phyloP scores from a whole-genome alignment of 805 yeast genomes.

The Ogataea sp. region DNA sequence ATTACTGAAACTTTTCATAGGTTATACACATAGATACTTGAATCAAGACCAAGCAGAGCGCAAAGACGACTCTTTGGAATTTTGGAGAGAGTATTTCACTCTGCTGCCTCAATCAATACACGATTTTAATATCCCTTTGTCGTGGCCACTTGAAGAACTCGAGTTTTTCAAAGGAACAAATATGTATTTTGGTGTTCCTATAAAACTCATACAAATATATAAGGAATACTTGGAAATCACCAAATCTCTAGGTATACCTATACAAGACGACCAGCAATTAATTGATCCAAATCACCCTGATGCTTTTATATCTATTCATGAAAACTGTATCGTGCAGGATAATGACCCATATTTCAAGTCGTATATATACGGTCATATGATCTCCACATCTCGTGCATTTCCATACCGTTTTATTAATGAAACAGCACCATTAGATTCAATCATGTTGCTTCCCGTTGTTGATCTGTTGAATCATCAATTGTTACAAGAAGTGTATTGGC shows the following conservation, averaged over 20 bases:
- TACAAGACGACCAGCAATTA: neutral
- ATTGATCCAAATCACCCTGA: neutral
- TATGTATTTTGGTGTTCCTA: slow-evolving; percentile 40
- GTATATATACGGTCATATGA: slow-evolving; percentile 68
- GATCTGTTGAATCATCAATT: slow-evolving; percentile 75
- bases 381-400: slow-evolving; percentile 73
- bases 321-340: slow-evolving; percentile 2
- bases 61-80: neutral
- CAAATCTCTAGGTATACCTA: neutral
- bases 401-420: slow-evolving; percentile 49
- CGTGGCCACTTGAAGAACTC: slow-evolving; percentile 47
- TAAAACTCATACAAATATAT: slow-evolving; percentile 33
- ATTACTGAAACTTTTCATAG: neutral
- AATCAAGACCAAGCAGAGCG: neutral
- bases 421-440: slow-evolving; percentile 39
- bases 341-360: slow-evolving; percentile 35
- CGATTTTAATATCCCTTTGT: slow-evolving; percentile 47
- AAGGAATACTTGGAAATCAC: slow-evolving; percentile 43
- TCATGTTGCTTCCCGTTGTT: slow-evolving; percentile 67
- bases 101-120: slow-evolving; percentile 29
- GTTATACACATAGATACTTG: neutral
- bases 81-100: slow-evolving; percentile 29
- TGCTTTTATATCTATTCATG: slow-evolving; percentile 22
- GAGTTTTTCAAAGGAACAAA: slow-evolving; percentile 25
- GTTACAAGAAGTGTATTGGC: slow-evolving; percentile 59